Conservation (phyloP, 73 alveolate genomes). For the Paramecium sonneborni region DNA sequence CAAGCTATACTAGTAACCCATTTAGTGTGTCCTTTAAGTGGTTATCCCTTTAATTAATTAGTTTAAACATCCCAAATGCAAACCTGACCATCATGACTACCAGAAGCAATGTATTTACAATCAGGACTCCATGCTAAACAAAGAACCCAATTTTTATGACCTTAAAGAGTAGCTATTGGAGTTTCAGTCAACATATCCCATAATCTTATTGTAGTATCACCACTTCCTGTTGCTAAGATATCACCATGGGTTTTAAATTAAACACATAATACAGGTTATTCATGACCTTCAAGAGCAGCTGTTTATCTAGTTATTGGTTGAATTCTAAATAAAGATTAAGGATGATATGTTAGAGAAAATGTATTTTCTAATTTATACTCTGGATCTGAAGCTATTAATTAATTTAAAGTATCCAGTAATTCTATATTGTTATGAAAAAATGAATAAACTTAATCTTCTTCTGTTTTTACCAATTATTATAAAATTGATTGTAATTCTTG, state of each 20-base stretch:
- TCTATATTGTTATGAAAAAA: slow-evolving; percentile 51
- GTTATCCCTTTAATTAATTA: slow-evolving; percentile 76
- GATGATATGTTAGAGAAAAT: slow-evolving; percentile 90
- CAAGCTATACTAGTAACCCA: slow-evolving; percentile 97
- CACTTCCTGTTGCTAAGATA: slow-evolving; percentile 96
- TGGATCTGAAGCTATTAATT: not conserved
- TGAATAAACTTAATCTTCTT: slow-evolving; percentile 60
- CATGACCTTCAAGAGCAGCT: slow-evolving; percentile 98
- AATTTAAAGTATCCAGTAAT: slow-evolving; percentile 4
- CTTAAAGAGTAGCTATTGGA: slow-evolving; percentile 88
- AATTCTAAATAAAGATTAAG: slow-evolving; percentile 96
- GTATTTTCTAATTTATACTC: slow-evolving; percentile 54
- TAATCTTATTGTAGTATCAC: slow-evolving; percentile 96
- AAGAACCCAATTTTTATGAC: slow-evolving; percentile 93
- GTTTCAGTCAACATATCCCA: slow-evolving; percentile 99
- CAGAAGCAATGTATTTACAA: slow-evolving; percentile 84
- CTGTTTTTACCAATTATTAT: slow-evolving; percentile 15
- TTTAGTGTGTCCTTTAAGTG: slow-evolving; percentile 93
- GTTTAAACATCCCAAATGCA: slow-evolving; percentile 88
- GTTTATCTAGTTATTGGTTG: slow-evolving; percentile 99
- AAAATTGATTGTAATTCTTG: slow-evolving; percentile 56
- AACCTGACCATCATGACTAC: slow-evolving; percentile 90
- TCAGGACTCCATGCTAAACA: slow-evolving; percentile 89
- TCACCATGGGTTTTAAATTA: slow-evolving; percentile 87
- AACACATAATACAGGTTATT: slow-evolving; percentile 90